phyloP scores from a whole-genome alignment of 257 asterid species.

The Ophiorrhiza pumila region DNA sequence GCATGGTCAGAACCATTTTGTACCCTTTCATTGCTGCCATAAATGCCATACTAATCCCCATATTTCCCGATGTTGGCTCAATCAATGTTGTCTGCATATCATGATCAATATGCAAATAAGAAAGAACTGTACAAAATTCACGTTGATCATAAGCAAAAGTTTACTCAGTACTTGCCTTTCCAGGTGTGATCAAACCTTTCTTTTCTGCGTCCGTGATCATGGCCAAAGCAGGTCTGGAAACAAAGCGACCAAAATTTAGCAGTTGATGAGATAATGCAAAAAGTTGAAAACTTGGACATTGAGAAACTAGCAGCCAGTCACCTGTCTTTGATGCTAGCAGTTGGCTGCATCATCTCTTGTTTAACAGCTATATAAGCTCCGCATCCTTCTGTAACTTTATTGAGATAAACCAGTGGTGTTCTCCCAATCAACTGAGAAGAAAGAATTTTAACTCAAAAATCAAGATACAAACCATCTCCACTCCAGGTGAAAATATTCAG shows the following conservation, averaged over 20 bases:
- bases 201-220: slow-evolving; percentile 88
- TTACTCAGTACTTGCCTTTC: slow-evolving; percentile 48
- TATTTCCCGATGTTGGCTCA: slow-evolving; percentile 97
- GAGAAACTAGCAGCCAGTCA: slow-evolving; percentile 7
- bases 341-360: slow-evolving; percentile 99
- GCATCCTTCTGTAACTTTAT: slow-evolving; percentile 78
- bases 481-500: neutral
- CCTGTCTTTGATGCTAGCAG: slow-evolving; percentile 99
- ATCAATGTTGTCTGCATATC: slow-evolving; percentile 68
- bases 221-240: slow-evolving; percentile 74
- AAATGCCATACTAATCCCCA: slow-evolving; percentile 99
- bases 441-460: slow-evolving; percentile 5
- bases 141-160: neutral
- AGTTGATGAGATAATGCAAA: no score
- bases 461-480: neutral
- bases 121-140: neutral
- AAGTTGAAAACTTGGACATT: neutral
- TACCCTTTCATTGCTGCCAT: slow-evolving; percentile 97
- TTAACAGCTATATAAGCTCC: slow-evolving; percentile 91
- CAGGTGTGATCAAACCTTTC: slow-evolving; percentile 83
- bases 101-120: neutral
- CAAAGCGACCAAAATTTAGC: neutral
- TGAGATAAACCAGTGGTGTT: slow-evolving; percentile 88
- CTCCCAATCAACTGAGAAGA: slow-evolving; percentile 73
- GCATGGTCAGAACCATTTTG: slow-evolving; percentile 98